Evolutionary conservation across 1,284 basidiomycete species (phyloP).

Genomic region (Stygiomarasmius scandens): DNA sequence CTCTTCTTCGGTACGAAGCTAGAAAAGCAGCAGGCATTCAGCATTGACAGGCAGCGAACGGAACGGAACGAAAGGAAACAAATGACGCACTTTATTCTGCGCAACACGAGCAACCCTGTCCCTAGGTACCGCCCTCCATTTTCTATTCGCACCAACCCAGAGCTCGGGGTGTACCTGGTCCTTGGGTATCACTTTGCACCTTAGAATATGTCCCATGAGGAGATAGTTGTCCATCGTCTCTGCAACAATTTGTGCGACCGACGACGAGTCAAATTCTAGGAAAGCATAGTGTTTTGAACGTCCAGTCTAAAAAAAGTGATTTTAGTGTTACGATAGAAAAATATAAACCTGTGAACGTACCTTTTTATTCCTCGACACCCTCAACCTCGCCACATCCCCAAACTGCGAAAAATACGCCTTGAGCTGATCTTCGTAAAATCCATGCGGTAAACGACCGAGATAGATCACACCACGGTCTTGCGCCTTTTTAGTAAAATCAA

Average conservation of each 20-base stretch:
- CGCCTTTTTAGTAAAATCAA: slow-evolving; percentile 42
- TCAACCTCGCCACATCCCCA: slow-evolving; percentile 85
- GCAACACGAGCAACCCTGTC: slow-evolving; percentile 73
- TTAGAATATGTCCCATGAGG: slow-evolving; percentile 90
- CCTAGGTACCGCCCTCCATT: slow-evolving; percentile 80
- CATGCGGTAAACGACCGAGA: slow-evolving; percentile 91
- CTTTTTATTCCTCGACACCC: slow-evolving; percentile 93
- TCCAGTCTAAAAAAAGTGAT: slow-evolving; percentile 70
- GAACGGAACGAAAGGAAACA: slow-evolving; percentile 1
- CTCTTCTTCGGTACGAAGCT: slow-evolving; percentile 80
- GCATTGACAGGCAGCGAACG: slow-evolving; percentile 2
- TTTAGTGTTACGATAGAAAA: background rate
- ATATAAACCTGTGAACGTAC: slow-evolving; percentile 39
- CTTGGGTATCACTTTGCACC: slow-evolving; percentile 84
- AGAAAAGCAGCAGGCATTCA: too few relatives aligned
- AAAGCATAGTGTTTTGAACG: slow-evolving; percentile 97
- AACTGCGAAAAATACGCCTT: slow-evolving; percentile 95
- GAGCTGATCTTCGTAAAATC: slow-evolving; percentile 96
- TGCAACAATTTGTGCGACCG: slow-evolving; percentile 92
- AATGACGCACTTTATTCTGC: slow-evolving; percentile 75
- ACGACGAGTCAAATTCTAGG: slow-evolving; percentile 89
- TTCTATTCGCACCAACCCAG: slow-evolving; percentile 96
- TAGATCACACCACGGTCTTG: slow-evolving; percentile 86
- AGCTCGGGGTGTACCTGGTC: slow-evolving; percentile 91
- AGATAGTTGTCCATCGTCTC: slow-evolving; percentile 99